Base-by-base conservation (phyloP, 225 moss, liverwort and hornwort genomes). In the Bryoerythrophyllum caledonicum region DNA sequence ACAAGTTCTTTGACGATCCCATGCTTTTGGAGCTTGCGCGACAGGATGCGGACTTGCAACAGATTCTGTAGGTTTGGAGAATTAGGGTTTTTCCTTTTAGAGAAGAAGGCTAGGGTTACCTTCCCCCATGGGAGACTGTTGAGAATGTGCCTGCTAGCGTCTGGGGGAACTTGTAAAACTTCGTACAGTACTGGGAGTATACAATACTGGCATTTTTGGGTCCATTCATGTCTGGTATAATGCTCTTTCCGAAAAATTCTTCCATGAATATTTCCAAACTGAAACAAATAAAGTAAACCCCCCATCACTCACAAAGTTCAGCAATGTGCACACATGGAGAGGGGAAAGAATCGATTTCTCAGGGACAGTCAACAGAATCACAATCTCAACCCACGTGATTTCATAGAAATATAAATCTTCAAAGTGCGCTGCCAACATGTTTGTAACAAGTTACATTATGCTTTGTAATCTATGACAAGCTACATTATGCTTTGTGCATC, bases 21-120 rank as follows among this genome's bases (percentile, higher is more conserved):
- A 99, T 99, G 97, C 89, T 97, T 80, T 81, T 99, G 64, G 95
- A 99, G 89, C 97, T 99, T 51, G 97, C 97, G 10, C 89, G 97
- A 38, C 97, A 99, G 86, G 99, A 99, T 77, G 95, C 99, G n/a
- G 99, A 99, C 78, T 79, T 95, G 80, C 99, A 95, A 86, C 95
- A 90, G 75, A 99, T 99, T 81, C 89, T 99, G 54, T 95, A 89
- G 81, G 63, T 71, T 68, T 44, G 43, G 65, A 3, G 16, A 26
- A n/a, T 27, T 63, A 76, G 63, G 21, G 26, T 28, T 43, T 44
- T 55, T 17, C 4, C 7, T 49, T 19, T 59, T 76, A 55, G 46
- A 64, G 79, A 74, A 60, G 41, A 65, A 61, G 32, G 48, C 37
- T 49, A 58, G 59, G 32, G 46, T 49, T 44, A 24, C 23, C 44